Conservation (phyloP, 2,329 filamentous ascomycete genomes). For the Leptographium wingfieldii region DNA sequence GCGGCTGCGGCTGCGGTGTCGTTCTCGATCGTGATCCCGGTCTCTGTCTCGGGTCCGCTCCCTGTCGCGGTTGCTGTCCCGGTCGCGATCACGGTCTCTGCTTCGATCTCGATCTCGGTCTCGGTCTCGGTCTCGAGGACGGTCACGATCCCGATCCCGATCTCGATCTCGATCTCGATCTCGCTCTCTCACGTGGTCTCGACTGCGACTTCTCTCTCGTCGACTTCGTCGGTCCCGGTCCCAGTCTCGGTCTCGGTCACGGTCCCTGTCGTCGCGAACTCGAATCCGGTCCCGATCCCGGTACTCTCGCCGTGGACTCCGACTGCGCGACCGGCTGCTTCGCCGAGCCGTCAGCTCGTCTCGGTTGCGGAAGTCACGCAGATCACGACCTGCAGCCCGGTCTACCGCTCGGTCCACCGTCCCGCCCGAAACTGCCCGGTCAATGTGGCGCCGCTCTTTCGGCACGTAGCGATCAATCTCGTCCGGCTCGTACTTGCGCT, state of each 20-base stretch:
- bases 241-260: conserved; percentile 13
- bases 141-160: conserved; percentile 10
- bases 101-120: conserved; percentile 3
- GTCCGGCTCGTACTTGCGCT: conserved; percentile 24
- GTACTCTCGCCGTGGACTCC: conserved; percentile 11
- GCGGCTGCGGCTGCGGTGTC: conserved; percentile 9
- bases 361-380: conserved; percentile 7
- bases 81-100: conserved; percentile 11
- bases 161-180: conserved; percentile 16
- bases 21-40: conserved; percentile 12
- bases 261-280: conserved; percentile 14
- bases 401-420: conserved; percentile 2
- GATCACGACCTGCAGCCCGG: conserved; percentile 6
- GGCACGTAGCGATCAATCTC: conserved; percentile 37
- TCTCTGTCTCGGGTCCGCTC: conserved; percentile 20
- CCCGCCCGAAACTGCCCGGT: conserved; percentile 16
- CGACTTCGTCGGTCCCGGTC: conserved; percentile 13
- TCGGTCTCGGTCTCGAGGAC: conserved; percentile 7
- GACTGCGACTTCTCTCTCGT: not conserved
- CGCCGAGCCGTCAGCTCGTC: conserved; percentile 3
- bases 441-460: conserved; percentile 23
- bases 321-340: conserved; percentile 6
- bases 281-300: conserved; percentile 11
- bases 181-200: conserved; percentile 2
- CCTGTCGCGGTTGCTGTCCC: conserved; percentile 15